Percentiles rank a stretch among this genome's conserved stretches.
These are phyloP conservation scores for Begonia fuchsioides DNA, from an alignment of 306 rosid species.

Conservation along the genomic window DNA sequence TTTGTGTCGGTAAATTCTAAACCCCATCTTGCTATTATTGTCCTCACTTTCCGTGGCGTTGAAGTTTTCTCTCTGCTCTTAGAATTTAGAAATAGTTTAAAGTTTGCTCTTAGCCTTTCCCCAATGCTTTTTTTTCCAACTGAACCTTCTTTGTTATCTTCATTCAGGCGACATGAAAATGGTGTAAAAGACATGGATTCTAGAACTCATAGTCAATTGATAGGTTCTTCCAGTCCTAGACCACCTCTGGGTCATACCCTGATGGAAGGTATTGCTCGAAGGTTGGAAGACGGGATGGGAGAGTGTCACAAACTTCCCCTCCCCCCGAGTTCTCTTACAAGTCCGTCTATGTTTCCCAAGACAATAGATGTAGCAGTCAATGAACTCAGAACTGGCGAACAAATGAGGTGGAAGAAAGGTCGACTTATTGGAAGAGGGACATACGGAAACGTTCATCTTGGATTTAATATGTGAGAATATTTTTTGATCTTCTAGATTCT, in stretches of 20 bases:
- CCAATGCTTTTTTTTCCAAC: conserved; percentile 8
- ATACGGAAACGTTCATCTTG: conserved; percentile 85
- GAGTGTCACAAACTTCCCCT: conserved; percentile 79
- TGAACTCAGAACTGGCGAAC: conserved; percentile 26
- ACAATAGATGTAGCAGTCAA: conserved; percentile 16
- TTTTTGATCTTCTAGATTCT: too few species aligned
- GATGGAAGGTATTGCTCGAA: conserved; percentile 51
- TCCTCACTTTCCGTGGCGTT: too few species aligned
- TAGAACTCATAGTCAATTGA: conserved; percentile 8
- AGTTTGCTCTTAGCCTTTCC: too few species aligned
- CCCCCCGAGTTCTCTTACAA: conserved; percentile 87
- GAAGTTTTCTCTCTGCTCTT: too few species aligned
- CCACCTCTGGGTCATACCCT: conserved; percentile 57
- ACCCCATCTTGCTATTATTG: too few species aligned
- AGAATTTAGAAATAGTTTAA: too few species aligned
- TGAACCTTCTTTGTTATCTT: conserved; percentile 10
- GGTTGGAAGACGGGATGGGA: conserved; percentile 62
- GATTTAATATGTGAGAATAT: conserved; percentile 58
- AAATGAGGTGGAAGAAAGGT: conserved; percentile 81
- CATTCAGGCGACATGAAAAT: conserved; percentile 44
- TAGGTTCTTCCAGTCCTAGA: conserved; percentile 84
- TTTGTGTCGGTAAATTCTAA: neutral
- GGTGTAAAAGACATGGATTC: conserved; percentile 16
- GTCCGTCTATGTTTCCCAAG: conserved; percentile 48
- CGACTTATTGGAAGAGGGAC: conserved; percentile 91